Base-by-base conservation (phyloP, 2,329 filamentous ascomycete genomes). In the Nemania sp. region DNA sequence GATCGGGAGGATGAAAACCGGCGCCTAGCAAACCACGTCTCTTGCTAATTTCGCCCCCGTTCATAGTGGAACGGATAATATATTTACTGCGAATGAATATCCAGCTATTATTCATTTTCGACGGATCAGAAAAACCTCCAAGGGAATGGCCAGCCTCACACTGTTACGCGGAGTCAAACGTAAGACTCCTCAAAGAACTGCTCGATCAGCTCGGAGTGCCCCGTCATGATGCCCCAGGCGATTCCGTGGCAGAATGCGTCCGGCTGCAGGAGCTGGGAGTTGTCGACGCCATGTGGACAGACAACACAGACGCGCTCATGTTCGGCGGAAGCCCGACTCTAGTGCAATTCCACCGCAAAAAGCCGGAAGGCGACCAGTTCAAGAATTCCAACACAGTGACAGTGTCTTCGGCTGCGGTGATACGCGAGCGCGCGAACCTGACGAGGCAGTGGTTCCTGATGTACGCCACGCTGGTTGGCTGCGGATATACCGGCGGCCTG, bases 31-130 rank as follows among this genome's bases (percentile, higher is more conserved):
- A 2, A 3, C n/a, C 8, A 7, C n/a, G 6, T 15, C 11, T 17
- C 22, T 43, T 37, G 42, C 55, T 57, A 43, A 57, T 47, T 26
- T n/a, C 20, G n/a, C 11, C 24, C 31, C 34, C 12, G n/a, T 28
- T 36, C 30, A 17, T 14, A 59, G 56, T 63, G 52, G 59, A 61
- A 43, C 71, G 74, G 4, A 71, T 82, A 1, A 69, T 80, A 22
- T 72, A 73, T 17, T 70, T 78, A 5, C 74, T 80, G 14, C 76
- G 61, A 26, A 62, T 63, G 59, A 64, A 63, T 12, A 52, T 84
- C 5, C 73, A 80, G 34, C 70, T 79, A 1, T 59, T 82, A 6
- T 81, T 83, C 51, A 75, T 84, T 3, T 81, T 80, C 56, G 81
- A 83, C 52, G 80, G 80, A 1, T 65, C 70, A 8, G 69, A 76